Evolutionary conservation across 2,329 filamentous ascomycete genomes (phyloP), one percentile per base, ranked within the genome.

Genomic region (Aspergillus cejpii): DNA sequence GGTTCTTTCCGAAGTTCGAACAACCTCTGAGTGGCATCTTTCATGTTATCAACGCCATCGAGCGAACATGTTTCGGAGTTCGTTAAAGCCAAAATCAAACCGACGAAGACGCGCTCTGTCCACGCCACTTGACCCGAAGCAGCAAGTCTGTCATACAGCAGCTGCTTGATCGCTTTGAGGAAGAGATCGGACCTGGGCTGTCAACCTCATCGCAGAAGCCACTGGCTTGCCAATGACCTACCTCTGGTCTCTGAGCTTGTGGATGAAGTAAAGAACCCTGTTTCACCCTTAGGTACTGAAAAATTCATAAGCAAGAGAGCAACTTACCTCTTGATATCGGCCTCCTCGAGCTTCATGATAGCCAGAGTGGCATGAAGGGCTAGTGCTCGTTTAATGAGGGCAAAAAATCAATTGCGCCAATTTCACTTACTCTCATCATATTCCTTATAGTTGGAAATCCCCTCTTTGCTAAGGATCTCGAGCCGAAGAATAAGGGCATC

Each of bases 81-180:
- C 0, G 78, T 80, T 5, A 74, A 69, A 59, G 88, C 79, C 75
- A 81, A 84, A 4, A 88, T 68, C 2, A 85, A 76, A 5, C 79
- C 80, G 14, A 94, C 72, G 8, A 89, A 63, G 0, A 78, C 74
- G 54, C 79, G 84, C 48, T 90, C 86, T 24, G 87, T 70, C 81
- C 83, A 87, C 2, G 72, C 69, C 1, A 65, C 51, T 3, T 75
- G 74, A 3, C 70, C 71, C 42, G 72, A 66, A 46, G 68, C 54
- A 49, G 80, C 53, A 19, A 89, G 61, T 20, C 78, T 72, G n/a
- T 73, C 63, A 10, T 69, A 62, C 5, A 94, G 71, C 24, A 94
- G 73, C 6, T 81, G 73, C 40, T 85, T 80, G 2, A 94, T 67
- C 0, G 79, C 67, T 5, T 68, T 63, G 19, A 68, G 58, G 1